Evolutionary conservation across 148 eudicot species (phyloP), one percentile per base, ranked within the genome.

Genomic region (Cornus controversa): DNA sequence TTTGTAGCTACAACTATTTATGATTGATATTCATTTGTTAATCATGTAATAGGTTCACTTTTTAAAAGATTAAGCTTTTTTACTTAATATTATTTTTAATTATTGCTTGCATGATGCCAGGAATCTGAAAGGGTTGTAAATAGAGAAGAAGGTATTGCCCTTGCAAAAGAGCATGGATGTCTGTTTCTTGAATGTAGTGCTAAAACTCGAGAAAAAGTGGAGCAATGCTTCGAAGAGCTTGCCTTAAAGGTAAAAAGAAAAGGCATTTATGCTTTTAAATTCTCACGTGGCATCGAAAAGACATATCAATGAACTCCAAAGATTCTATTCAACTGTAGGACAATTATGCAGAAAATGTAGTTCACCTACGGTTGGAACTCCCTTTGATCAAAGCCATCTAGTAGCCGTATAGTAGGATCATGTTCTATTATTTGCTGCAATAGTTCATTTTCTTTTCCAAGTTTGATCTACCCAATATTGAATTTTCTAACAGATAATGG

Each of bases 101-200:
- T 62, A 70, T 62, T 20, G 34, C 25, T 57, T 72, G n/a, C 63
- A 36, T 75, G 42, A 20, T 79, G 68, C 58, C 87, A 93, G 97
- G 97, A 91, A 69, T 86, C 93, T 15, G 97, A 93, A 76, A 89
- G 94, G 79, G 90, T 60, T 76, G 97, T 93, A 58, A 91, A 85
- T 66, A 87, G 84, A 83, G 94, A 93, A 85, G 95, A 93, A 83
- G 97, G 97, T 11, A 72, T 83, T 50, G 86, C 88, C 69, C 90
- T 93, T 50, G 94, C 97, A 62, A 87, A 91, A 79, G 91, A 89
- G 82, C 88, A 83, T 66, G 92, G 91, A 28, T 82, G 90, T 79
- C 77, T 91, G 26, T 93, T 91, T 75, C 84, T 86, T 28, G 97
- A 93, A 78, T 91, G 93, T 71, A 91, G 95, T 74, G 97, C 97